Conservation (phyloP, 2,329 filamentous ascomycete genomes). For the Grosmannia clavigera region DNA sequence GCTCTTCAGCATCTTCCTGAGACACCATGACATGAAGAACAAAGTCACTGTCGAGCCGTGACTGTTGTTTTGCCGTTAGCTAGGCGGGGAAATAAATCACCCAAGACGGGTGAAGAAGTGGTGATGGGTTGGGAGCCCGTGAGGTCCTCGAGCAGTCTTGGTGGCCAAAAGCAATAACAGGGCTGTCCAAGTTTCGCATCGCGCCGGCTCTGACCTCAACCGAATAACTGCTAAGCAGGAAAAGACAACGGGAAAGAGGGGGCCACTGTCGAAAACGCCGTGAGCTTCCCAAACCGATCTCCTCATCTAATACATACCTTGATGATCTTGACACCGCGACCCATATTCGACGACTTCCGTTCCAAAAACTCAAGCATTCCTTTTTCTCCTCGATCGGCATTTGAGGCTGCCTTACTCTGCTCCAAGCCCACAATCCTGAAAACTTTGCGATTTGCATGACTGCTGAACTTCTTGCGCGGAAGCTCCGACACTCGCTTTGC, state of each 20-base stretch:
- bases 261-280: slow-evolving; percentile 1
- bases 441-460: slow-evolving; percentile 19
- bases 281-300: background rate
- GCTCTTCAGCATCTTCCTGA: slow-evolving; percentile 49
- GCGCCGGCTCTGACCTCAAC: background rate
- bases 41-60: slow-evolving; percentile 54
- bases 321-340: slow-evolving; percentile 51
- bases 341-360: slow-evolving; percentile 50
- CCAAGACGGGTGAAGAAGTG: background rate
- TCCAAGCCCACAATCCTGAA: slow-evolving; percentile 50
- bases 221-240: background rate
- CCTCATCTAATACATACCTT: slow-evolving; percentile 53
- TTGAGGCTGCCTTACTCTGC: slow-evolving; percentile 54
- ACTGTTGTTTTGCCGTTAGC: slow-evolving; percentile 54
- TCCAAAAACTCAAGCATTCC: slow-evolving; percentile 58
- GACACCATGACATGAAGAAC: slow-evolving; percentile 52
- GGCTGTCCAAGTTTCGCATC: background rate
- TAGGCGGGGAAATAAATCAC: slow-evolving; percentile 28
- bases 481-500: slow-evolving; percentile 13
- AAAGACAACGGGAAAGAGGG: background rate
- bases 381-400: slow-evolving; percentile 53
- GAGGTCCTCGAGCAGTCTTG: slow-evolving; percentile 2
- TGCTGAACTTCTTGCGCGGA: slow-evolving; percentile 12
- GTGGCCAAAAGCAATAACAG: background rate
- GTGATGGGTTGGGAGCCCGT: background rate